A percentile compares a stretch with the other conserved stretches of the same genome.
Evolutionary conservation across 345 rosid species (phyloP).

Genomic region (Streptanthus diversifolius): DNA sequence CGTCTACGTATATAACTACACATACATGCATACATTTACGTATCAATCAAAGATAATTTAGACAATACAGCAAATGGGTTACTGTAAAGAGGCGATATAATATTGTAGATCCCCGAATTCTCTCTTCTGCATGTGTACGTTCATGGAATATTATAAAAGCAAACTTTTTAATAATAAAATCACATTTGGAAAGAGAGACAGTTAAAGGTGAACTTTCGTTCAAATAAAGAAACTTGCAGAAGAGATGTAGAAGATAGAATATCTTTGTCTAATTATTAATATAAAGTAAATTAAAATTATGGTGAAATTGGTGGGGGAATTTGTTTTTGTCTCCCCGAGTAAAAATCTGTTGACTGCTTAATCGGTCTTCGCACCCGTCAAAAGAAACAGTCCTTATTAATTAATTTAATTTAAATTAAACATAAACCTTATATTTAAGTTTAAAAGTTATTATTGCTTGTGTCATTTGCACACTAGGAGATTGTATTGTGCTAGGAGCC

Average conservation of each 20-base stretch:
- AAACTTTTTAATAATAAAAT: conserved; percentile 41
- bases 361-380: conserved; percentile 67
- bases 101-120: conserved; percentile 76
- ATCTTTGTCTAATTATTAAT: conserved; percentile 3
- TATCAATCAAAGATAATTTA: conserved; percentile 16
- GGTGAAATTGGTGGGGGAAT: conserved; percentile 33
- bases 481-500: conserved; percentile 41
- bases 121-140: conserved; percentile 73
- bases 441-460: conserved; percentile 10
- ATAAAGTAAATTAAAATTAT: background rate
- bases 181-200: conserved; percentile 25
- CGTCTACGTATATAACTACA: background rate
- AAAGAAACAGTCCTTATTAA: conserved; percentile 35
- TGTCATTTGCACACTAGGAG: conserved; percentile 37
- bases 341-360: conserved; percentile 69
- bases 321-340: conserved; percentile 68
- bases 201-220: conserved; percentile 36
- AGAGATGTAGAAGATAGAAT: background rate
- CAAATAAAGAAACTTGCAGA: conserved; percentile 19
- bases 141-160: conserved; percentile 46
- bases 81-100: background rate
- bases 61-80: background rate
- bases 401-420: conserved; percentile 1
- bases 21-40: conserved; percentile 22
- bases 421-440: conserved; percentile 9